A percentile compares a stretch with the other conserved stretches of the same genome.
Evolutionary conservation across 2,329 filamentous ascomycete species (phyloP).

Genomic region (Myrmaecium sp.): DNA sequence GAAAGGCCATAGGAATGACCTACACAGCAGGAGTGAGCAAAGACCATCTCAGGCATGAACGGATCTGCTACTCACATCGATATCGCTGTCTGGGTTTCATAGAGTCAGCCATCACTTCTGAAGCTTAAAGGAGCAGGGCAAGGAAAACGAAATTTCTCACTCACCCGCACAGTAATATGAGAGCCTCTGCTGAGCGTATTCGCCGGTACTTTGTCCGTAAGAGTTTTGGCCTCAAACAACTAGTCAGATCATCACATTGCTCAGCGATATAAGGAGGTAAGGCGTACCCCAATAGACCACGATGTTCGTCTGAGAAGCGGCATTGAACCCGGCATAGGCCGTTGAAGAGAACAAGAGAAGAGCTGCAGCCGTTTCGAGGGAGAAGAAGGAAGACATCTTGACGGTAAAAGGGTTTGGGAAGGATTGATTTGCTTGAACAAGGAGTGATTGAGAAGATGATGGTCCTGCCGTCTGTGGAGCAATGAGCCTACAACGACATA

Average conservation of each 20-base stretch:
- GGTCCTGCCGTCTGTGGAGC: too few species aligned
- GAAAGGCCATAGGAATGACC: slow-evolving; percentile 48
- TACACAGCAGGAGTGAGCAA: slow-evolving; percentile 1
- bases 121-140: slow-evolving; percentile 2
- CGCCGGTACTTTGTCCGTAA: slow-evolving; percentile 26
- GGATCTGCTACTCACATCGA: slow-evolving; percentile 17
- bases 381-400: neutral
- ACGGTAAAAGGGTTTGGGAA: neutral
- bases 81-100: slow-evolving; percentile 22
- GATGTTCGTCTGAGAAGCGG: slow-evolving; percentile 28
- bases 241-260: neutral
- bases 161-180: slow-evolving; percentile 42
- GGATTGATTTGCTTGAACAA: neutral
- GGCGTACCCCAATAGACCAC: slow-evolving; percentile 49
- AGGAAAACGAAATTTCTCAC: slow-evolving; percentile 9
- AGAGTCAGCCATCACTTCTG: slow-evolving; percentile 6
- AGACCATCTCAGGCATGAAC: neutral
- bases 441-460: too few species aligned
- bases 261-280: neutral
- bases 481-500: too few species aligned
- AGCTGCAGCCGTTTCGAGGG: slow-evolving; percentile 1
- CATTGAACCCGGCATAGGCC: slow-evolving; percentile 8
- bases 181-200: slow-evolving; percentile 36
- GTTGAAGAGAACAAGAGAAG: slow-evolving; percentile 1
- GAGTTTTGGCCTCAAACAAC: slow-evolving; percentile 39